These are phyloP conservation scores for Nepenthes gracilis DNA, from an alignment of 148 eudicot species.

Conservation along the genomic window DNA sequence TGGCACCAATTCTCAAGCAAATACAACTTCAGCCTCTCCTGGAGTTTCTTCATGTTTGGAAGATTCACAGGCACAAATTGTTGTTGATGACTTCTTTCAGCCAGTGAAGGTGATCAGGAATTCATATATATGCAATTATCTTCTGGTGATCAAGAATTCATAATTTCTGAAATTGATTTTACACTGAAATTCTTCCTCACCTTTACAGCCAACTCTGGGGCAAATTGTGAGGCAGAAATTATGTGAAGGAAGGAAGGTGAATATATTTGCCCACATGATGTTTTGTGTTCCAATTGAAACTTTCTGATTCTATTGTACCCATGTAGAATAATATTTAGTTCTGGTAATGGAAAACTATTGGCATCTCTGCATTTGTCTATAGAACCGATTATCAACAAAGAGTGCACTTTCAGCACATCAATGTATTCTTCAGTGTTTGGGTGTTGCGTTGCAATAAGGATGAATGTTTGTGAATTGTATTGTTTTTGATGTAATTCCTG, in stretches of 20 bases:
- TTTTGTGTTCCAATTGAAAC: conserved; percentile 1
- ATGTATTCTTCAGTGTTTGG: too few species aligned
- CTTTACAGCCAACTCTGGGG: conserved; percentile 72
- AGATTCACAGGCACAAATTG: conserved; percentile 61
- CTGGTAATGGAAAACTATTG: neutral
- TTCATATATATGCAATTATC: neutral
- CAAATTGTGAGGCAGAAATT: conserved; percentile 86
- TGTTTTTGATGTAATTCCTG: too few species aligned
- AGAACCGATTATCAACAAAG: too few species aligned
- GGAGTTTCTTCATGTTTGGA: conserved; percentile 37
- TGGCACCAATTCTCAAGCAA: conserved; percentile 27
- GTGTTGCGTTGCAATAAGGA: too few species aligned
- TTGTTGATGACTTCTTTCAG: conserved; percentile 90
- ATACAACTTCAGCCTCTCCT: conserved; percentile 20
- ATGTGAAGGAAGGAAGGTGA: conserved; percentile 96
- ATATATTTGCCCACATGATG: neutral
- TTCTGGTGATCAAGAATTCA: neutral
- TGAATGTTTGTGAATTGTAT: too few species aligned
- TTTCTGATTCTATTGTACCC: neutral
- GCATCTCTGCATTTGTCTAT: too few species aligned
- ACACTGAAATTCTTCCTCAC: conserved; percentile 2
- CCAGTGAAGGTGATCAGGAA: conserved; percentile 51
- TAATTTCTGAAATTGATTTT: neutral
- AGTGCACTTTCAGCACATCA: too few species aligned
- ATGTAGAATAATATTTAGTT: neutral